phyloP scores from a whole-genome alignment of 495 filamentous ascomycete species.

The Neurospora sp. region DNA sequence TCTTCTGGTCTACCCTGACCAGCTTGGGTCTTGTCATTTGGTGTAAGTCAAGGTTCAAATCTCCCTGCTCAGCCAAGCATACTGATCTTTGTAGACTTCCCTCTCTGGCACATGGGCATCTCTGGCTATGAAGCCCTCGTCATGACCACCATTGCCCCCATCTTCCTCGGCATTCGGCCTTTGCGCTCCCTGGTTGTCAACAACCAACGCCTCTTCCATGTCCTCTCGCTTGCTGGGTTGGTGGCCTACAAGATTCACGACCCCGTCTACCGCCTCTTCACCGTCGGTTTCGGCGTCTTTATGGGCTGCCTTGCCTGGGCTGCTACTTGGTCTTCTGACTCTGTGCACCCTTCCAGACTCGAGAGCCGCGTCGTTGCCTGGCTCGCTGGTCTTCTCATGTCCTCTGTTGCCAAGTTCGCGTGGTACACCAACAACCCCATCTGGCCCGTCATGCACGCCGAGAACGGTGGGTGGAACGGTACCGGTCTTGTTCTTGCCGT shows the following conservation, averaged over 20 bases:
- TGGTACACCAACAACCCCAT: slow-evolving; percentile 95
- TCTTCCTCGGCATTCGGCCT: slow-evolving; percentile 63
- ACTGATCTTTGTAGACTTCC: slow-evolving; percentile 60
- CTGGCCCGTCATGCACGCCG: slow-evolving; percentile 84
- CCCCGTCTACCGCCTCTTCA: slow-evolving; percentile 69
- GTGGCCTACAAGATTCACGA: slow-evolving; percentile 64
- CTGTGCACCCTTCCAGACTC: slow-evolving; percentile 59
- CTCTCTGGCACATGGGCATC: slow-evolving; percentile 99
- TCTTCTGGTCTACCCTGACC: slow-evolving; percentile 93
- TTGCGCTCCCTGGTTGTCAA: slow-evolving; percentile 56
- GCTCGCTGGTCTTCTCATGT: slow-evolving; percentile 72
- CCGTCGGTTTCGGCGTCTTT: slow-evolving; percentile 66
- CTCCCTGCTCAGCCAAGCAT: neutral
- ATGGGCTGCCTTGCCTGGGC: slow-evolving; percentile 75
- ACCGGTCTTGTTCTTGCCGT: slow-evolving; percentile 66
- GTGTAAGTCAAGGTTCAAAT: slow-evolving; percentile 52
- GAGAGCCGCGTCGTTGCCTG: slow-evolving; percentile 75
- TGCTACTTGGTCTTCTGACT: slow-evolving; percentile 68
- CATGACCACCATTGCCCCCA: slow-evolving; percentile 71
- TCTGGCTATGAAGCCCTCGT: slow-evolving; percentile 91
- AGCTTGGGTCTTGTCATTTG: slow-evolving; percentile 80
- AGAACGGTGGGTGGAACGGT: slow-evolving; percentile 91
- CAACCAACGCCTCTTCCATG: slow-evolving; percentile 59
- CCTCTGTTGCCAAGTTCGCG: slow-evolving; percentile 84
- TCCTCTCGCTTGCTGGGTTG: slow-evolving; percentile 70